Evolutionary conservation across 1,284 basidiomycete species (phyloP), one percentile per base, ranked within the genome.

Genomic region (Laetiporus sulphureus): DNA sequence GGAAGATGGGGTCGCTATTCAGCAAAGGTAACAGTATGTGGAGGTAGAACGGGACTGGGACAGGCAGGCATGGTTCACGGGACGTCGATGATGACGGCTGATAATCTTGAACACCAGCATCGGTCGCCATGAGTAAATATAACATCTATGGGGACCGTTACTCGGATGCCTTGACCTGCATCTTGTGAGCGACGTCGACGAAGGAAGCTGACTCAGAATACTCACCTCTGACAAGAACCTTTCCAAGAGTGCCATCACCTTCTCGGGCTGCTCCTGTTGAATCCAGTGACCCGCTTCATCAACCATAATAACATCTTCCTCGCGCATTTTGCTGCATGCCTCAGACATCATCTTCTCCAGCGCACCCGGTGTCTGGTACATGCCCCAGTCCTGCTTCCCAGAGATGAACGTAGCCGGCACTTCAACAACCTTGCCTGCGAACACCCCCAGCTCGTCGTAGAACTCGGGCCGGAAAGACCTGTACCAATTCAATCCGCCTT

Each of bases 251-350:
- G 42, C 18, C 2, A 73, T 59, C 1, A 77, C 66, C 4, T 41
- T 48, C 21, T 51, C 51, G 19, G 61, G 52, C 36, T 52, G 46
- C 48, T 62, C 65, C 38, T 67, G 76, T 56, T 78, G 77, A 16
- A 75, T 72, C 77, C 79, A 80, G 57, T 79, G 78, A 0, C 79
- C 79, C 1, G 76, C 77, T 2, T 69, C 69, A 3, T 72, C 62
- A n/a, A 81, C 59, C 33, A 80, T 49, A n/a, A 75, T 63, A 31
- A 78, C 65, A 29, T 73, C 67, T 23, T 69, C 68, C 16, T 65
- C 63, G 8, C 55, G 52, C 60, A 62, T 59, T 15, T 39, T 35
- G 37, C 42, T 47, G 44, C 63, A 65, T 5, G 49, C 46, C 31
- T 51, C 46, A 21, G 8, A 34, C 41, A 44, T 53, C 74, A 82